These are phyloP conservation scores for Smallanthus sonchifolius DNA, from an alignment of 129 eudicot species.

Conservation along the genomic window DNA sequence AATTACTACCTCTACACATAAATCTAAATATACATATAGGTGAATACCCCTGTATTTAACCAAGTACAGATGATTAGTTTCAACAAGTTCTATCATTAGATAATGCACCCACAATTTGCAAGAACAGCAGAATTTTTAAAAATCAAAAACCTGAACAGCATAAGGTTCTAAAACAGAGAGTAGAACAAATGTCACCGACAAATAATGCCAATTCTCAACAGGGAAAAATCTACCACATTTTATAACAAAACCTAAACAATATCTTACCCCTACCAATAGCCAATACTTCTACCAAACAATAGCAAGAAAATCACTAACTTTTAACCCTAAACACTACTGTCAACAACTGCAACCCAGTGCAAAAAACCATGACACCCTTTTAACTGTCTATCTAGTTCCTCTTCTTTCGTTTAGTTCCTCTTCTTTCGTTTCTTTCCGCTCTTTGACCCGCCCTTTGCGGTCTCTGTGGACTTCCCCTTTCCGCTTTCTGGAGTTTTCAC, in stretches of 20 bases:
- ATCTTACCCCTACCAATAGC: slow-evolving; percentile 13
- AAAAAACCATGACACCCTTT: not conserved
- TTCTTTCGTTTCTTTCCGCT: slow-evolving; percentile 52
- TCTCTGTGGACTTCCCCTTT: slow-evolving; percentile 41
- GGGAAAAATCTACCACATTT: slow-evolving; percentile 24
- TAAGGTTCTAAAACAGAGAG: slow-evolving; percentile 18
- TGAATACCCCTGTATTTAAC: too few species aligned
- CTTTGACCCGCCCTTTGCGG: slow-evolving; percentile 47
- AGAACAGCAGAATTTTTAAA: not conserved
- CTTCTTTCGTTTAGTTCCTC: slow-evolving; percentile 48
- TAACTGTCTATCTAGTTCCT: slow-evolving; percentile 22
- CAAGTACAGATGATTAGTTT: too few species aligned
- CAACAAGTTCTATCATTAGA: too few species aligned
- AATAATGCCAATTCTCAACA: slow-evolving; percentile 7
- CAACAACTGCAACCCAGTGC: slow-evolving; percentile 17
- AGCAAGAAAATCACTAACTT: slow-evolving; percentile 24
- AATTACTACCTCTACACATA: too few species aligned
- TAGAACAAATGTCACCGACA: not conserved
- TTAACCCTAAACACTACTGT: slow-evolving; percentile 26
- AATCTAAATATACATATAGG: too few species aligned
- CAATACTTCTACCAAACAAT: slow-evolving; percentile 31
- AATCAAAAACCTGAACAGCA: slow-evolving; percentile 23
- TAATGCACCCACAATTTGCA: not conserved
- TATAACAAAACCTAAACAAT: slow-evolving; percentile 28
- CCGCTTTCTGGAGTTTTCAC: slow-evolving; percentile 41